Base-by-base conservation (phyloP, 2,329 filamentous ascomycete species). In the Neurospora sp. region DNA sequence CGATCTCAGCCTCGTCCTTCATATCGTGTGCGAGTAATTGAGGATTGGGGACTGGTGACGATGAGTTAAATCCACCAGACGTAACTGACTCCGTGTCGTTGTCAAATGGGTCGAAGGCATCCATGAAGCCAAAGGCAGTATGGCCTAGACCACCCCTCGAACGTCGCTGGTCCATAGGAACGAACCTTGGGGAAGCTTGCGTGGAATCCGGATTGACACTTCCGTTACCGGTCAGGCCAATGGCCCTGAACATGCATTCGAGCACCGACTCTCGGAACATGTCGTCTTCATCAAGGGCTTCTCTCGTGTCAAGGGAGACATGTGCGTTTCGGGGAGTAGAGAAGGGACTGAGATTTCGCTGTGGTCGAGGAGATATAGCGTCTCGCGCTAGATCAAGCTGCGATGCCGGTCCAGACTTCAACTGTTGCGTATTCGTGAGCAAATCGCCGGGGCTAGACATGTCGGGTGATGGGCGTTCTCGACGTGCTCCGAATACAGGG, bases 231-330 rank as follows among this genome's bases (percentile, higher is more conserved):
- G 89, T 91, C 69, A 99, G 82, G 0, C 96, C 96, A 71, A 99
- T 91, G 0, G 93, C 91, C 77, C 95, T 97, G 80, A 97, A 95
- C 82, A 99, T 97, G 77, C 96, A 98, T 74, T 97, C 93, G 28
- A 98, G 82, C 17, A 99, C 93, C 0, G 93, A 96, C 70, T 93
- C 90, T 52, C 96, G 87, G 79, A 99, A 98, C 6, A 97, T 80
- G 66, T 90, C 88, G 75, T 97, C 95, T 77, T 98, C 96, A 73
- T 97, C 92, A 8, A 93, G 82, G 0, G 92, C 91, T 69, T 97
- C 93, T 73, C 94, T 89, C 5, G 91, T 87, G 75, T 93, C 91
- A 38, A 87, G 80, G 6, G 82, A 82, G 40, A 84, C 81, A 66
- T 85, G 83, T 66, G 80, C 80, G 41, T 83, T 81, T 67, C 82